phyloP scores from a whole-genome alignment of 371 early-diverging fungal species.

The Mucor circinelloides region DNA sequence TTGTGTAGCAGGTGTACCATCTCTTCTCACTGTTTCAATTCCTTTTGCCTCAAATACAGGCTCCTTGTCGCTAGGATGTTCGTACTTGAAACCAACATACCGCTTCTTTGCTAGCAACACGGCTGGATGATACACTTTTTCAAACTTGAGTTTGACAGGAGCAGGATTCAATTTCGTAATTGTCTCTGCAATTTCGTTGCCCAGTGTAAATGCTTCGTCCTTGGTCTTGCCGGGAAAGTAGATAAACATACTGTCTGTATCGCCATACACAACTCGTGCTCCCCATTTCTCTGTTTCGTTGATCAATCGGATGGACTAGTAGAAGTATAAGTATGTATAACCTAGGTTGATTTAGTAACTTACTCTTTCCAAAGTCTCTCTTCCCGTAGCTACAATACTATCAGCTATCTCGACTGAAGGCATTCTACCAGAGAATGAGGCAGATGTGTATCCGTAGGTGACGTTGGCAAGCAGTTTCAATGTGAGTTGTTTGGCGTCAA shows the following conservation, averaged over 20 bases:
- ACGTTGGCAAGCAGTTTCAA: conserved; percentile 92
- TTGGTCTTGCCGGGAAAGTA: conserved; percentile 69
- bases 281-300: conserved; percentile 69
- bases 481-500: conserved; percentile 83
- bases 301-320: conserved; percentile 68
- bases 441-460: conserved; percentile 89
- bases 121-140: conserved; percentile 90
- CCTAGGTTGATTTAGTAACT: neutral
- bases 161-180: conserved; percentile 74
- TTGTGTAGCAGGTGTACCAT: conserved; percentile 78
- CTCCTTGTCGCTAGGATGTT: conserved; percentile 53
- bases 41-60: conserved; percentile 94
- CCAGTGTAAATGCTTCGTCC: conserved; percentile 77
- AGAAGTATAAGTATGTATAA: neutral
- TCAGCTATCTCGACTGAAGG: conserved; percentile 91
- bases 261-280: conserved; percentile 87
- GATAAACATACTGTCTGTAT: conserved; percentile 91
- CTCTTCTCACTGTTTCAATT: conserved; percentile 90
- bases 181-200: conserved; percentile 74
- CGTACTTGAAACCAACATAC: conserved; percentile 87
- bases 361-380: conserved; percentile 78
- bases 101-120: conserved; percentile 88
- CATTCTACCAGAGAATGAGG: conserved; percentile 88
- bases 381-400: conserved; percentile 85
- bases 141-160: conserved; percentile 89